A percentile compares a stretch with the other conserved stretches of the same genome.
These are phyloP conservation scores for Hypoxylon sp. DNA, from an alignment of 2,329 filamentous ascomycete species.

Conservation along the genomic window DNA sequence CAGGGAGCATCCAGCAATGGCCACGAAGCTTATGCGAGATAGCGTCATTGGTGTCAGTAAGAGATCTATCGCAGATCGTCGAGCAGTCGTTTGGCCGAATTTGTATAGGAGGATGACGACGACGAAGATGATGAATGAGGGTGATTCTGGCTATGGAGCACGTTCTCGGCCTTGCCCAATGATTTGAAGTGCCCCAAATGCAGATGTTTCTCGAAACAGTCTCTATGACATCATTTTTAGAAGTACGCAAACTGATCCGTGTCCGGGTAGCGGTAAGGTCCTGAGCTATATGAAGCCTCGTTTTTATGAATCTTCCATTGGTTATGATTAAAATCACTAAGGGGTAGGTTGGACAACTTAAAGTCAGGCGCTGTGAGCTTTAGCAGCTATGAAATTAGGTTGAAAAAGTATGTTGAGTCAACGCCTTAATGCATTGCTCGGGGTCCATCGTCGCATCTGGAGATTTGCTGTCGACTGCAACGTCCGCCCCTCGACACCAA, in stretches of 20 bases:
- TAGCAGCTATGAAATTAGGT: not conserved
- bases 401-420: not conserved
- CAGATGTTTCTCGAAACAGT: not conserved
- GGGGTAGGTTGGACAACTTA: not conserved
- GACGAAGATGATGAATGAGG: constrained; percentile 1
- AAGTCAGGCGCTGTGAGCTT: constrained; percentile 3
- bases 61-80: constrained; percentile 15
- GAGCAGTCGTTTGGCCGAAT: not conserved
- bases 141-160: not conserved
- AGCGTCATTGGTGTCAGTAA: constrained; percentile 7
- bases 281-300: not conserved
- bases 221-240: not conserved
- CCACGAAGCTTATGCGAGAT: constrained; percentile 14
- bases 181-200: not conserved
- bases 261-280: not conserved
- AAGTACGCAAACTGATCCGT: not conserved
- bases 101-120: not conserved
- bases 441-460: constrained; percentile 5
- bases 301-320: not conserved
- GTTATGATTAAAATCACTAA: constrained; percentile 3
- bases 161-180: not conserved
- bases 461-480: constrained; percentile 20
- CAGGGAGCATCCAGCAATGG: not conserved
- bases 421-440: constrained; percentile 15
- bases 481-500: constrained; percentile 13